Conservation (phyloP, 331 rosid genomes). For the Rosa hybrid region DNA sequence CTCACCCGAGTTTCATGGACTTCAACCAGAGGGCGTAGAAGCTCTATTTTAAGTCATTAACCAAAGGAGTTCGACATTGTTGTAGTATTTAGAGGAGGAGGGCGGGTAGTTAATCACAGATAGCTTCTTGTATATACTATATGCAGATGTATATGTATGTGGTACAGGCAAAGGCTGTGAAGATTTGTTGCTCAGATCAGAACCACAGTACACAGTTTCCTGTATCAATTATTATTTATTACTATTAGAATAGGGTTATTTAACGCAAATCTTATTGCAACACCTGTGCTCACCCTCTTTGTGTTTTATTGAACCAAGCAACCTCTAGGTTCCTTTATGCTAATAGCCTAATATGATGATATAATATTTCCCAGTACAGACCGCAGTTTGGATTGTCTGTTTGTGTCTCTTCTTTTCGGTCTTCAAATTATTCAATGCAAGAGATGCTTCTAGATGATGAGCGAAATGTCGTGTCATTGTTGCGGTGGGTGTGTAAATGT, state of each 20-base stretch:
- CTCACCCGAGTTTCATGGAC: conserved; percentile 52
- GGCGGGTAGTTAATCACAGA: conserved; percentile 34
- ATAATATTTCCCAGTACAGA: neutral
- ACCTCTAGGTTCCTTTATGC: neutral
- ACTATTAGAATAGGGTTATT: conserved; percentile 15
- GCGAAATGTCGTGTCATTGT: neutral
- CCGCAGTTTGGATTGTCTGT: neutral
- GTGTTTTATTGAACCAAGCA: neutral
- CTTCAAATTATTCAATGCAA: neutral
- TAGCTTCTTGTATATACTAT: conserved; percentile 53
- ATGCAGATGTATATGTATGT: conserved; percentile 25
- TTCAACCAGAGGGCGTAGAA: conserved; percentile 49
- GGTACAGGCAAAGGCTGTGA: conserved; percentile 30
- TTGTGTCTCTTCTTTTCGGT: neutral
- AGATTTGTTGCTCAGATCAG: conserved; percentile 27
- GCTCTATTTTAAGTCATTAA: conserved; percentile 1
- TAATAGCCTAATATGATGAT: neutral
- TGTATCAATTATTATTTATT: conserved; percentile 22
- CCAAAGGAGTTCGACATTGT: conserved; percentile 26
- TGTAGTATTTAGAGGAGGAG: conserved; percentile 28
- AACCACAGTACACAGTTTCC: conserved; percentile 14
- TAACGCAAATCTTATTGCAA: conserved; percentile 1
- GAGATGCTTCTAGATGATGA: neutral
- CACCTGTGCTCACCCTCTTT: neutral
- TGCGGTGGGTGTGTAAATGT: neutral